These are phyloP conservation scores for Diospyros lotus DNA, from an alignment of 148 eudicot species.

Conservation along the genomic window DNA sequence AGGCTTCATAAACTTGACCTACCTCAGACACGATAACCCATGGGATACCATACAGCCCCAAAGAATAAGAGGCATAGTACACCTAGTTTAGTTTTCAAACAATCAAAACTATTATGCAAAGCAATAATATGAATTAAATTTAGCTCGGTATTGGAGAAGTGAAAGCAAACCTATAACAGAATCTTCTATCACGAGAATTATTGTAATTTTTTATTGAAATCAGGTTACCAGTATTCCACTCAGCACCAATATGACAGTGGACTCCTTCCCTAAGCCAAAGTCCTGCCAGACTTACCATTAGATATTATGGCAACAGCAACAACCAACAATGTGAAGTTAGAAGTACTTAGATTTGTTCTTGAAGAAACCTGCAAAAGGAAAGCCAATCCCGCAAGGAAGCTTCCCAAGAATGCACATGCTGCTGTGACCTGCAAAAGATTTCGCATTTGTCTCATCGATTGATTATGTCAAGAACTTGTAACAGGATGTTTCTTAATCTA, in stretches of 20 bases:
- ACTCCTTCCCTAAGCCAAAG: slow-evolving; percentile 35
- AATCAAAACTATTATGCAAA: too few relatives aligned
- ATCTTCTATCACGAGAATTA: background rate
- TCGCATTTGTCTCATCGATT: too few relatives aligned
- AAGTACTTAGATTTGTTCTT: too few relatives aligned
- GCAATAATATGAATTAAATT: background rate
- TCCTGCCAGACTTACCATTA: slow-evolving; percentile 32
- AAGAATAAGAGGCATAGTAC: background rate
- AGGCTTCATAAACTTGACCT: background rate
- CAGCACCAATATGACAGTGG: slow-evolving; percentile 58
- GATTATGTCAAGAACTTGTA: background rate
- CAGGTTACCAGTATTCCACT: slow-evolving; percentile 64
- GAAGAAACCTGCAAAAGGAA: slow-evolving; percentile 65
- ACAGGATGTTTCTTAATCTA: background rate
- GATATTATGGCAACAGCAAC: background rate
- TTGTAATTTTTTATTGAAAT: slow-evolving; percentile 6
- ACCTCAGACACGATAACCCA: slow-evolving; percentile 99
- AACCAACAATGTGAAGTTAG: background rate
- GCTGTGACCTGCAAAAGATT: slow-evolving; percentile 59
- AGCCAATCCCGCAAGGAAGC: slow-evolving; percentile 55
- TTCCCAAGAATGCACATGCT: slow-evolving; percentile 76
- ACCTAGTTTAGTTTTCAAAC: too few relatives aligned
- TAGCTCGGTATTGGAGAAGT: too few relatives aligned
- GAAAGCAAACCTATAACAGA: background rate
- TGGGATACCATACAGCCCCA: slow-evolving; percentile 52